Evolutionary conservation across 345 rosid species (phyloP).

Genomic region (Anastatica hierochuntica): DNA sequence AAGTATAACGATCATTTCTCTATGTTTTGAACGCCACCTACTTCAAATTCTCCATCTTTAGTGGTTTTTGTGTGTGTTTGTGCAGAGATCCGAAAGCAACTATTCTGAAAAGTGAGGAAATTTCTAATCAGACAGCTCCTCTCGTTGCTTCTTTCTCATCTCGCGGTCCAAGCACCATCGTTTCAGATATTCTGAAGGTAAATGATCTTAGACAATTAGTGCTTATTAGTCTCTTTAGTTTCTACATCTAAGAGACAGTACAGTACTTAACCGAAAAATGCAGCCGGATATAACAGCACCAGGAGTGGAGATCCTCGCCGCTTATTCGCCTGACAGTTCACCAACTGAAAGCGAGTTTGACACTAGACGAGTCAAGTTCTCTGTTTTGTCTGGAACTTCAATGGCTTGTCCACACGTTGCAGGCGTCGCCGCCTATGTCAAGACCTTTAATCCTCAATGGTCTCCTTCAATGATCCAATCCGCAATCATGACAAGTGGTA

Average conservation of each 20-base stretch:
- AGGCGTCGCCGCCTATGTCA: slow-evolving; percentile 35
- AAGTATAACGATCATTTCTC: slow-evolving; percentile 21
- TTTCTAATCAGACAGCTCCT: no score
- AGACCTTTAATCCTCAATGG: slow-evolving; percentile 39
- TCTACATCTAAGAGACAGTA: no score
- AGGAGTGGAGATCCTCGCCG: slow-evolving; percentile 37
- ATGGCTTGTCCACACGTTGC: slow-evolving; percentile 53
- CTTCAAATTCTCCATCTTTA: neutral
- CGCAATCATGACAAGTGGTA: slow-evolving; percentile 57
- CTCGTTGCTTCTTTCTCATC: slow-evolving; percentile 29
- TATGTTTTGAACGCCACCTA: neutral
- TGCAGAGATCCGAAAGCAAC: slow-evolving; percentile 15
- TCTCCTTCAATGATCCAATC: slow-evolving; percentile 49
- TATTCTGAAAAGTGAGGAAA: slow-evolving; percentile 20
- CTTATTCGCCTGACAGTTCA: slow-evolving; percentile 22
- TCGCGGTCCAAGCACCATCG: slow-evolving; percentile 24
- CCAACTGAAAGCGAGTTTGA: no score
- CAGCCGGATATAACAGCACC: slow-evolving; percentile 46
- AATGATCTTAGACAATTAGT: no score
- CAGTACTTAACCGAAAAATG: no score
- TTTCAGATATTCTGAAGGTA: slow-evolving; percentile 23
- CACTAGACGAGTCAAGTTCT: slow-evolving; percentile 13
- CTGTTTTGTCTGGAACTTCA: slow-evolving; percentile 35
- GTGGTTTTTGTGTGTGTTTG: neutral
- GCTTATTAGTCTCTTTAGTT: no score